Percentiles rank a stretch among this genome's conserved stretches.
Conservation (phyloP, 495 filamentous ascomycete species). For the Podospora pseudocomata region DNA sequence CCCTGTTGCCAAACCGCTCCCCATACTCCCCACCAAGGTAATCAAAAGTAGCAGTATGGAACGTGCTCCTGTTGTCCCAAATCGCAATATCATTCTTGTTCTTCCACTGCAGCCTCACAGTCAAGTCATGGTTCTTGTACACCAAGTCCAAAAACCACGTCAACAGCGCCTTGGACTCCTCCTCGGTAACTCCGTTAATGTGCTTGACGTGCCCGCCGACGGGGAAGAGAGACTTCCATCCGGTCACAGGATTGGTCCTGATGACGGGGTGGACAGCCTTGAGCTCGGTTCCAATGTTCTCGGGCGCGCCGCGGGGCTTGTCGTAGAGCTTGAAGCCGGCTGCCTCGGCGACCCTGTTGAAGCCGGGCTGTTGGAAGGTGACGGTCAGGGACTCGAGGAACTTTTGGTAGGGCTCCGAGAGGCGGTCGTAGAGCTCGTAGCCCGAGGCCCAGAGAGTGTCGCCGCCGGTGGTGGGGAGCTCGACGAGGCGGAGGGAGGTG, state of each 20-base stretch:
- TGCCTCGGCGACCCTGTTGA: constrained; percentile 50
- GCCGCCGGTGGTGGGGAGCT: constrained; percentile 63
- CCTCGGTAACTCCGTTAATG: constrained; percentile 62
- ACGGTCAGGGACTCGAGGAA: constrained; percentile 66
- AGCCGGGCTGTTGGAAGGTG: constrained; percentile 59
- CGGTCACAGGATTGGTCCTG: constrained; percentile 73
- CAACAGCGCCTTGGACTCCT: constrained; percentile 59
- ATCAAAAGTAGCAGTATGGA: constrained; percentile 67
- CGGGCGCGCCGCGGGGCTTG: constrained; percentile 56
- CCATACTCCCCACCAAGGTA: constrained; percentile 53
- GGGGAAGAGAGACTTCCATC: constrained; percentile 70
- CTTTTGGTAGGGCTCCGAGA: constrained; percentile 60
- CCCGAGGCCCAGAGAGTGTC: constrained; percentile 61
- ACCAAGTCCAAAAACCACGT: constrained; percentile 58
- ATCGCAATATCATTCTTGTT: constrained; percentile 63
- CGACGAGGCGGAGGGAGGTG: constrained; percentile 53
- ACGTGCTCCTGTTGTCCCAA: constrained; percentile 71
- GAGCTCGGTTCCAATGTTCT: constrained; percentile 60
- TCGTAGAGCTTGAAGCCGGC: constrained; percentile 55
- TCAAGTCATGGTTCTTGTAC: constrained; percentile 69
- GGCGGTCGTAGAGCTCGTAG: constrained; percentile 71
- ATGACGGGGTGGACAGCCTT: constrained; percentile 64
- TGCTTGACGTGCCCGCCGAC: constrained; percentile 58
- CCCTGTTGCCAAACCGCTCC: constrained; percentile 57
- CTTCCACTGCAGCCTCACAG: constrained; percentile 64